Percentiles rank a stretch among this genome's conserved stretches.
These are phyloP conservation scores for Fusarium sp. DNA, from an alignment of 2,329 filamentous ascomycete genomes.

Conservation along the genomic window DNA sequence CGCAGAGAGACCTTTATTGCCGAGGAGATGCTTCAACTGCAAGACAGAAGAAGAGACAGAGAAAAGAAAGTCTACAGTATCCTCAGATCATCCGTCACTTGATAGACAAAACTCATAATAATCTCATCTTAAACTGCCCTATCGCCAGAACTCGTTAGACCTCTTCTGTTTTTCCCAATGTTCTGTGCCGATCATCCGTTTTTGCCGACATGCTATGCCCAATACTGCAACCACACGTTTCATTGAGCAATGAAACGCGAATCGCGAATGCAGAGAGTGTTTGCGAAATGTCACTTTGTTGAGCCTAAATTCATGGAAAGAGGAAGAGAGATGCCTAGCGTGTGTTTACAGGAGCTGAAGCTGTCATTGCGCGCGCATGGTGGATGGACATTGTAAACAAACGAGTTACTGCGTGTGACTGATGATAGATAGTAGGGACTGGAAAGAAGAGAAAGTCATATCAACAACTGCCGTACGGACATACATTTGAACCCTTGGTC, in stretches of 20 bases:
- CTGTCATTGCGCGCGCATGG: background rate
- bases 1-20: background rate
- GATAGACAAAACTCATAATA: background rate
- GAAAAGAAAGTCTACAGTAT: background rate
- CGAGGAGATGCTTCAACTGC: background rate
- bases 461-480: background rate
- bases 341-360: background rate
- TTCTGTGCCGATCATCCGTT: conserved; percentile 40
- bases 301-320: background rate
- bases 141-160: conserved; percentile 9
- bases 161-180: background rate
- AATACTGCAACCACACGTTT: conserved; percentile 32
- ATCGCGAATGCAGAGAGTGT: background rate
- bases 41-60: background rate
- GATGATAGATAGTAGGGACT: background rate
- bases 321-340: conserved; percentile 1
- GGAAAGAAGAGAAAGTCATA: background rate
- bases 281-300: conserved; percentile 9
- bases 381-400: background rate
- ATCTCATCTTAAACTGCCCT: background rate
- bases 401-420: background rate
- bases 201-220: conserved; percentile 29
- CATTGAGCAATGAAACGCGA: conserved; percentile 25
- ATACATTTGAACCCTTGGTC: background rate
- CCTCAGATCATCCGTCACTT: background rate